Base-by-base conservation (phyloP, 495 filamentous ascomycete genomes). In the Xylaria grammica region DNA sequence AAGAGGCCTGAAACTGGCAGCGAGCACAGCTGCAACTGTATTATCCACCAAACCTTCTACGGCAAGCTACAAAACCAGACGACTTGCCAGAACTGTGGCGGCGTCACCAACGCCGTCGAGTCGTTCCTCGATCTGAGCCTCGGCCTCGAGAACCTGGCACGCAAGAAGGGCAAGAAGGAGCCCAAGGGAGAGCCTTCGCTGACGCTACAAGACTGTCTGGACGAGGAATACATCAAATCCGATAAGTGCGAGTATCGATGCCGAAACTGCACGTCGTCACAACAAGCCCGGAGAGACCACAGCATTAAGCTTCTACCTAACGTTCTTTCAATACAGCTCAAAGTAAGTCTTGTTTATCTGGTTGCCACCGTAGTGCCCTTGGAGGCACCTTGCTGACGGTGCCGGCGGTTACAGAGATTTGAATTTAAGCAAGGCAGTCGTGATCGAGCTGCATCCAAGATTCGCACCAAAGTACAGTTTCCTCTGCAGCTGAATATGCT, bases 241-340 rank as follows among this genome's bases (percentile, higher is more conserved):
- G 87, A 90, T 63, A 85, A 88, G 55, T 90, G 88, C 67, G 90
- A 90, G 49, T 96, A 96, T 71, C 88, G 87, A 46, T 97, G 94
- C 79, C 81, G 85, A 57, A 88, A 84, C 24, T 97, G 94, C 74
- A 82, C 83, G 53, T 87, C 85, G 22, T 85, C 82, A 11, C 85
- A 91, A 72, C 86, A 89, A 62, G 91, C 91, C 2, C 90, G 86
- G 24, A 92, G 95, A 74, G 90, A 93, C 66, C 82, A 95, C 30
- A 87, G 85, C 51, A 90, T 97, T 58, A 89, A 89, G 71, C 85
- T 86, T 63, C 79, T 97, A 38, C 92, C 93, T 0, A 91, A 91
- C 26, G 91, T 96, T 24, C 77, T 97, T n/a, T 90, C 90, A 60
- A 93, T 97, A 74, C 93, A 97, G 68, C 81, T 97, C 30, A 97